phyloP scores from a whole-genome alignment of 352 stramenopile species.

The Lagenidium giganteum region DNA sequence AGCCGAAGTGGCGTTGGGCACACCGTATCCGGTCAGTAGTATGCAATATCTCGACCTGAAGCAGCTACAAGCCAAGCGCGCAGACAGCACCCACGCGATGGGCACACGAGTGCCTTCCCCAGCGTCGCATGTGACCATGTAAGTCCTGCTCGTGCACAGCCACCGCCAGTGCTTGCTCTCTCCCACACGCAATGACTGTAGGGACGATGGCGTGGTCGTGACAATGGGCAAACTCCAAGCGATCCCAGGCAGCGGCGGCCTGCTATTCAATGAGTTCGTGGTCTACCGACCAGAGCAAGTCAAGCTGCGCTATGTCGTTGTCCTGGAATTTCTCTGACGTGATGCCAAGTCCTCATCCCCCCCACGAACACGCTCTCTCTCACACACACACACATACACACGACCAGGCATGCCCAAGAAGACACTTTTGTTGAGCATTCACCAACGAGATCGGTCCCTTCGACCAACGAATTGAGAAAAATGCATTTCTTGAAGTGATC shows the following conservation, averaged over 20 bases:
- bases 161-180: too few species aligned
- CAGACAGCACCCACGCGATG: conserved; percentile 47
- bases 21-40: conserved; percentile 9
- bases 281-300: conserved; percentile 42
- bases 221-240: conserved; percentile 21
- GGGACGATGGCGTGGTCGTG: conserved; percentile 30
- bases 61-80: conserved; percentile 23
- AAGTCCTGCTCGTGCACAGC: neutral
- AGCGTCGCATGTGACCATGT: conserved; percentile 19
- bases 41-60: conserved; percentile 23
- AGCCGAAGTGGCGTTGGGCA: conserved; percentile 33
- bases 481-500: too few species aligned
- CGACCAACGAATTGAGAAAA: too few species aligned
- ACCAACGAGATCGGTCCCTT: too few species aligned
- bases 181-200: too few species aligned
- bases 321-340: conserved; percentile 21
- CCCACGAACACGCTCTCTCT: too few species aligned
- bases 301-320: conserved; percentile 29
- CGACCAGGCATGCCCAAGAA: too few species aligned
- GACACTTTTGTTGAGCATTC: too few species aligned
- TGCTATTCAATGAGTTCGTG: conserved; percentile 48
- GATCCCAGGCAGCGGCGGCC: conserved; percentile 3
- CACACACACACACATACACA: too few species aligned
- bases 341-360: too few species aligned
- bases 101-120: conserved; percentile 47